Conservation (phyloP, 768 basidiomycete genomes). For the Lentinula guzmanii region DNA sequence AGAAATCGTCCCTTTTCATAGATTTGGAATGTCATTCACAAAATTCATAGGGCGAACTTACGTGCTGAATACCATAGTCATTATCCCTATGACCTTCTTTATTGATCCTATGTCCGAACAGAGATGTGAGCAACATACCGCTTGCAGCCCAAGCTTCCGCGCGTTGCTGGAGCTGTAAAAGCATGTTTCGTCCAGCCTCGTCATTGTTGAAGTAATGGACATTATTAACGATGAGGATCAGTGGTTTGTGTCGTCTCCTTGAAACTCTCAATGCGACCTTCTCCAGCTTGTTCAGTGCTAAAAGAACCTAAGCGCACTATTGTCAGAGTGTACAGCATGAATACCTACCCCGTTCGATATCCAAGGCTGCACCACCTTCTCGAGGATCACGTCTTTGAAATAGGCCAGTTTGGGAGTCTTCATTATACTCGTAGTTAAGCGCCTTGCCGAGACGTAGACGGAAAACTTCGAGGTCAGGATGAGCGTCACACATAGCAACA, state of each 20-base stretch:
- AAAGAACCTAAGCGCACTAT: background rate
- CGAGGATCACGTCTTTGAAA: constrained; percentile 81
- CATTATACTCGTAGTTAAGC: constrained; percentile 80
- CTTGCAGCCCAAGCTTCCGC: constrained; percentile 85
- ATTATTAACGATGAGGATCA: constrained; percentile 82
- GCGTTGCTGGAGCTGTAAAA: constrained; percentile 82
- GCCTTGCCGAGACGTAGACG: constrained; percentile 80
- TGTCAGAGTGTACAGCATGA: background rate
- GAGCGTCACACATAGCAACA: constrained; percentile 74
- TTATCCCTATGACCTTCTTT: constrained; percentile 40
- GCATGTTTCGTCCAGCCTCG: constrained; percentile 67
- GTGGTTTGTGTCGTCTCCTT: constrained; percentile 50
- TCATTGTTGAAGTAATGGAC: constrained; percentile 71
- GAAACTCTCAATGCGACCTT: constrained; percentile 75
- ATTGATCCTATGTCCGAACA: constrained; percentile 3
- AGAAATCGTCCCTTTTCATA: constrained; percentile 72
- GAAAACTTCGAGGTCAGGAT: constrained; percentile 85
- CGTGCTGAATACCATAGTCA: constrained; percentile 77
- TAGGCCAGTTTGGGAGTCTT: constrained; percentile 73
- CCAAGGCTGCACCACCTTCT: constrained; percentile 77
- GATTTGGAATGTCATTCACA: constrained; percentile 12
- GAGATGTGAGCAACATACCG: constrained; percentile 33
- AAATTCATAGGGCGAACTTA: constrained; percentile 24
- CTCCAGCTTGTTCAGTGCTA: constrained; percentile 77
- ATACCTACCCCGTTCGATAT: constrained; percentile 67